Conservation (phyloP, 2,329 filamentous ascomycete species). For the Exophiala sideris region DNA sequence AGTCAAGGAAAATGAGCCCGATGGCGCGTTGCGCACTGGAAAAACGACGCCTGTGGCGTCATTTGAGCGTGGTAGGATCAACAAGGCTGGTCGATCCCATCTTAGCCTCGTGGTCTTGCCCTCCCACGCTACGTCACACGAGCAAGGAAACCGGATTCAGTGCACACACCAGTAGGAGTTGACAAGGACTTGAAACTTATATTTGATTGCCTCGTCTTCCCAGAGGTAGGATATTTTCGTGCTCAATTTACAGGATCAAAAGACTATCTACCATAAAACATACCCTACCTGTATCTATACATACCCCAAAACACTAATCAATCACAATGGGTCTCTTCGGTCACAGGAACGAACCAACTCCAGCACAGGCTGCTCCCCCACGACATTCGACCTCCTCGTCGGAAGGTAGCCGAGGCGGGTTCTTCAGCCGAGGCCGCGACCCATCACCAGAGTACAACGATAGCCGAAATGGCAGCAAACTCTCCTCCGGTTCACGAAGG, state of each 20-base stretch:
- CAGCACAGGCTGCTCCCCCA: slow-evolving; percentile 21
- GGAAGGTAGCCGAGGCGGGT: slow-evolving; percentile 8
- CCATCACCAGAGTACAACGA: slow-evolving; percentile 29
- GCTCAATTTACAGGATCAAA: neutral
- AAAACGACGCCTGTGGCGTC: slow-evolving; percentile 12
- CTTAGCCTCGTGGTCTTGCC: neutral
- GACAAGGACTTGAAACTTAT: neutral
- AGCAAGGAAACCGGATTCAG: slow-evolving; percentile 13
- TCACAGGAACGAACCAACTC: slow-evolving; percentile 23
- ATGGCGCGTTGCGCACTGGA: neutral
- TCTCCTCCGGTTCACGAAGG: slow-evolving; percentile 26
- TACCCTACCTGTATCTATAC: neutral
- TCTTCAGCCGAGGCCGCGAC: slow-evolving; percentile 20
- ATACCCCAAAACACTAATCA: neutral
- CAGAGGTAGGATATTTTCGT: neutral
- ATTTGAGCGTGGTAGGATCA: slow-evolving; percentile 3
- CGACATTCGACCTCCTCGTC: slow-evolving; percentile 19
- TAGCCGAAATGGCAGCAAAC: slow-evolving; percentile 5
- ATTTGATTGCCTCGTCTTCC: neutral
- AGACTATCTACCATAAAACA: neutral
- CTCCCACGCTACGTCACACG: slow-evolving; percentile 7
- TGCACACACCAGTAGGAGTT: neutral
- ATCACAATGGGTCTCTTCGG: slow-evolving; percentile 26
- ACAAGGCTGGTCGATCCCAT: neutral
- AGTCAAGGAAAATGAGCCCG: neutral